Evolutionary conservation across 1,284 basidiomycete species (phyloP), one percentile per base, ranked within the genome.

Genomic region (Polyporus tsugae): DNA sequence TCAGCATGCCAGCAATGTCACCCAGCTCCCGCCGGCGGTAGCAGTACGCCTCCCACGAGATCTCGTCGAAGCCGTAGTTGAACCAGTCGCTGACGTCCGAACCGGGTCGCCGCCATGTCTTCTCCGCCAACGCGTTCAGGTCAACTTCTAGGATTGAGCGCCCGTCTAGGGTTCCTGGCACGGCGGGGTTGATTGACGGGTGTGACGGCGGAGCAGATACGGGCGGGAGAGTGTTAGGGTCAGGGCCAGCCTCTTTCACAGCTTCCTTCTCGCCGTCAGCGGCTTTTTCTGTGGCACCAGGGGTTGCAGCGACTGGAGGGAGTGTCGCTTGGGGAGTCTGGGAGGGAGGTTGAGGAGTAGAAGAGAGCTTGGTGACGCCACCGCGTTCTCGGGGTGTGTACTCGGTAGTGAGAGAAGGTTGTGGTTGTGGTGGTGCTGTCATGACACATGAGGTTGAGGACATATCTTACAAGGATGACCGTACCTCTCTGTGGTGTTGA

Each of bases 61-160:
- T 87, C 81, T 99, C 98, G 79, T 99, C 97, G 78, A 99, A 99
- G 0, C 98, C 98, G 76, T 98, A 99, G 82, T 99, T 99, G 84
- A 99, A 99, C 92, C 95, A 99, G 82, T 99, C 97, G 74, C 94
- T 94, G 66, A 99, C 85, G 82, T 99, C 96, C 7, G 95, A 92
- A 19, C 98, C 98, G 10, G 97, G 94, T 65, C 92, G 83, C 68
- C 97, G 85, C 98, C 98, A 99, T 2, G 94, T 92, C 79, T 98
- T 97, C 67, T 95, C 93, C 29, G 92, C 84, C 79, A 99, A 86
- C 29, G 92, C 88, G 33, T 85, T 87, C 62, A 98, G 78, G 79
- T 99, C 97, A 57, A 97, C 87, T 70, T 99, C 96, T 60, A 96
- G 91, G 63, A 98, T 94, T 7, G 93, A 91, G 36, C 92, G 89